A percentile compares a stretch with the other conserved stretches of the same genome.
Evolutionary conservation across 768 basidiomycete species (phyloP).

Genomic region (Termitomyces sp.): DNA sequence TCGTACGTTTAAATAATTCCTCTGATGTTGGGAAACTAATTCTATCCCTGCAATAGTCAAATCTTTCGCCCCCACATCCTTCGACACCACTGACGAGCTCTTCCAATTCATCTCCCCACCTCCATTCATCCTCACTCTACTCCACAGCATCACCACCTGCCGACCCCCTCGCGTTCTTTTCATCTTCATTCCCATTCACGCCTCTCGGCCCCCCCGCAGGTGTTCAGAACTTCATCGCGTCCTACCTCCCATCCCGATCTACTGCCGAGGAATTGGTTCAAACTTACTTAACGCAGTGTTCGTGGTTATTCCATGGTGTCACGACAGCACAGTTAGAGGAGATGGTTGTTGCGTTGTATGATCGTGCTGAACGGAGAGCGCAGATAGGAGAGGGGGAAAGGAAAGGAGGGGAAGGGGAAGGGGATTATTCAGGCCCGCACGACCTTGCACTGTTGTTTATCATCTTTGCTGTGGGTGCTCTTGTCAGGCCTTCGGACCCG

Average conservation of each 20-base stretch:
- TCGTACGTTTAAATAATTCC: conserved; percentile 7
- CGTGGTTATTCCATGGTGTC: conserved; percentile 49
- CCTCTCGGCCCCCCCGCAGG: conserved; percentile 44
- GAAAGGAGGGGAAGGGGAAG: conserved; percentile 5
- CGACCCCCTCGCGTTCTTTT: conserved; percentile 41
- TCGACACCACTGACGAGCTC: conserved; percentile 20
- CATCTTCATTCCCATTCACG: conserved; percentile 59
- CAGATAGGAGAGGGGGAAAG: neutral
- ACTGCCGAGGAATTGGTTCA: conserved; percentile 40
- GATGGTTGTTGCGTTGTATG: conserved; percentile 36
- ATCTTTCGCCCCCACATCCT: conserved; percentile 8
- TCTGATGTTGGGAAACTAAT: neutral
- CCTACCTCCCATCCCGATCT: conserved; percentile 48
- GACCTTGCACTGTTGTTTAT: conserved; percentile 44
- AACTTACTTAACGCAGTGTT: conserved; percentile 41
- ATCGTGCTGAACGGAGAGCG: neutral
- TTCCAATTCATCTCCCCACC: conserved; percentile 16
- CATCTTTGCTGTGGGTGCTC: conserved; percentile 48
- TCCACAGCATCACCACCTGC: conserved; percentile 14
- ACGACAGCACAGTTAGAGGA: conserved; percentile 40
- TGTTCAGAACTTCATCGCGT: conserved; percentile 44
- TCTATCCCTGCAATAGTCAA: neutral
- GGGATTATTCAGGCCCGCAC: conserved; percentile 38
- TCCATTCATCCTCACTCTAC: conserved; percentile 8
- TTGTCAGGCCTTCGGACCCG: conserved; percentile 26